Percentiles rank a stretch among this genome's conserved stretches.
Evolutionary conservation across 2,329 filamentous ascomycete species (phyloP).

Genomic region (Fusarium bulbicola): DNA sequence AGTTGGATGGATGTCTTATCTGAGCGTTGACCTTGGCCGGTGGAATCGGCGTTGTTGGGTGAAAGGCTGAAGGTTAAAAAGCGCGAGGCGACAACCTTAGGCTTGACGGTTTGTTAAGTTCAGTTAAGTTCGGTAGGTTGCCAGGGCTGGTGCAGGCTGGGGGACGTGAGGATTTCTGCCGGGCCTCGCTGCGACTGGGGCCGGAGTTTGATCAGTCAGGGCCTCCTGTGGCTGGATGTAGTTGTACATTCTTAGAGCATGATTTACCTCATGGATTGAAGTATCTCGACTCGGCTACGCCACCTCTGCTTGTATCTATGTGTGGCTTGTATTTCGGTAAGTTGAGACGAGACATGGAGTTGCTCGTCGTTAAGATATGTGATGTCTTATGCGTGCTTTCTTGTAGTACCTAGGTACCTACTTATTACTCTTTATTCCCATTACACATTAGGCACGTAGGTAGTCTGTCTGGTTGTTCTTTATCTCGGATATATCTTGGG

Average conservation of each 20-base stretch:
- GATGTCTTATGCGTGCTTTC: neutral
- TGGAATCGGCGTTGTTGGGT: slow-evolving; percentile 16
- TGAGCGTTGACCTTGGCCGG: slow-evolving; percentile 19
- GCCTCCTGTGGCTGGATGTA: slow-evolving; percentile 13
- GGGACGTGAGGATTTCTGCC: slow-evolving; percentile 41
- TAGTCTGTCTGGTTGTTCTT: neutral
- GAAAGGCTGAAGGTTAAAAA: slow-evolving; percentile 19
- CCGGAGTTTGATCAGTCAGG: slow-evolving; percentile 25
- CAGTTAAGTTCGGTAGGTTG: neutral
- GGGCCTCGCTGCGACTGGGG: slow-evolving; percentile 28
- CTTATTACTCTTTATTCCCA: neutral
- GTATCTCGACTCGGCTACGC: slow-evolving; percentile 11
- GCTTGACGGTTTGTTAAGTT: slow-evolving; percentile 29
- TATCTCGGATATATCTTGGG: neutral
- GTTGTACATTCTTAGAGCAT: neutral
- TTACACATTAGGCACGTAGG: no score
- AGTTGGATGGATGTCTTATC: neutral
- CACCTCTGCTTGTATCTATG: neutral
- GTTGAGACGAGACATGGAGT: neutral
- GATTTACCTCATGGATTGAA: rapidly evolving
- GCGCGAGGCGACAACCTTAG: slow-evolving; percentile 25
- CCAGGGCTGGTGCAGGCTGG: slow-evolving; percentile 6
- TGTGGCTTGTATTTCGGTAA: slow-evolving; percentile 13
- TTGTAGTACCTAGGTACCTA: neutral
- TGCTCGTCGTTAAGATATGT: neutral